Evolutionary conservation across 305 asterid genomes (phyloP).

Genomic region (Vinca major): DNA sequence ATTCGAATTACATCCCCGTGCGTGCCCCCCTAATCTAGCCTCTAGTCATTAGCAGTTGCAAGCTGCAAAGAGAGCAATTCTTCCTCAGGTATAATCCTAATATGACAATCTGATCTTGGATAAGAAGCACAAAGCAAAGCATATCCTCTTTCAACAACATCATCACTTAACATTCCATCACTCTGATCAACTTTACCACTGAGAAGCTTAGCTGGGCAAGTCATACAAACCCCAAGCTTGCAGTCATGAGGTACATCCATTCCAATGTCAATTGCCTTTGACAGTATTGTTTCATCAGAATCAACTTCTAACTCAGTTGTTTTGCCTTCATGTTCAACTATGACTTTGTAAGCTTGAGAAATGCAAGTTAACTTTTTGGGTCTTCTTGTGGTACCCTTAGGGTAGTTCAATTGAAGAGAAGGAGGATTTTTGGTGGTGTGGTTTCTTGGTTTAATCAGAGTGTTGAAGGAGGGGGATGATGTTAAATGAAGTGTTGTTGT

Average conservation of each 20-base stretch:
- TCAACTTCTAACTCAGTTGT: slow-evolving; percentile 68
- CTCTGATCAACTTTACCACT: slow-evolving; percentile 84
- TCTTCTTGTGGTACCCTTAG: not conserved
- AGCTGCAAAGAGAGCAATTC: slow-evolving; percentile 79
- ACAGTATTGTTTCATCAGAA: slow-evolving; percentile 68
- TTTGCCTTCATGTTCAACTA: slow-evolving; percentile 49
- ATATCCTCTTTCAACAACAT: slow-evolving; percentile 76
- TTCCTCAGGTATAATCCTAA: slow-evolving; percentile 74
- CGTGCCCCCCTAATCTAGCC: not conserved
- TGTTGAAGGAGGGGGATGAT: slow-evolving; percentile 22
- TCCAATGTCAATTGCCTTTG: slow-evolving; percentile 65
- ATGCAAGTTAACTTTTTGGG: slow-evolving; percentile 5
- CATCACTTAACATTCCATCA: slow-evolving; percentile 97
- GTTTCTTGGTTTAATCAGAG: slow-evolving; percentile 20
- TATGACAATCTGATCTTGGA: slow-evolving; percentile 79
- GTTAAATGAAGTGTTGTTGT: slow-evolving; percentile 28
- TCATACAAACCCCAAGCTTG: slow-evolving; percentile 96
- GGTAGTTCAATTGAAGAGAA: slow-evolving; percentile 12
- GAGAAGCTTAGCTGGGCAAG: slow-evolving; percentile 85
- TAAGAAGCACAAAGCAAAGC: slow-evolving; percentile 69
- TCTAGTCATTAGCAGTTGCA: slow-evolving; percentile 85
- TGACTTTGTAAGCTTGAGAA: slow-evolving; percentile 49
- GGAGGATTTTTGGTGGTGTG: slow-evolving; percentile 14
- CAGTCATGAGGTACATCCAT: slow-evolving; percentile 73
- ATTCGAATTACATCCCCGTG: too few species aligned